Conservation (phyloP, 2,329 filamentous ascomycete species). For the Chalaropsis thielavioides region DNA sequence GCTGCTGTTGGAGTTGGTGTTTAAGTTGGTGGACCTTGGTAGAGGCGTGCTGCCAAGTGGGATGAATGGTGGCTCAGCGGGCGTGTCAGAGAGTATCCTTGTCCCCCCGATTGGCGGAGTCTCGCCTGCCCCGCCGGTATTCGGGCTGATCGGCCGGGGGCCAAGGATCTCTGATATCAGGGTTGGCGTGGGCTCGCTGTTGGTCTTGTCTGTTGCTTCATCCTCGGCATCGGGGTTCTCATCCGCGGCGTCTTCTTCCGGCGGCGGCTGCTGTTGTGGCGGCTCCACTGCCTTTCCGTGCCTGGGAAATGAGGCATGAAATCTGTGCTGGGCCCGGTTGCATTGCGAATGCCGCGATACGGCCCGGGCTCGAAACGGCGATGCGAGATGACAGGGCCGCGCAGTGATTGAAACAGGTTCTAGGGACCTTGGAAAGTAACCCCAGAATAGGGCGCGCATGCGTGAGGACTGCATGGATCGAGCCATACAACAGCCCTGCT, state of each 20-base stretch:
- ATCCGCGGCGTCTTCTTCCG: neutral
- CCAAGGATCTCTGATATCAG: slow-evolving; percentile 5
- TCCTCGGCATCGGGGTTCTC: neutral
- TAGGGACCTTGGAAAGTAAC: neutral
- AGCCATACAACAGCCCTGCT: neutral
- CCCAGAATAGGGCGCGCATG: neutral
- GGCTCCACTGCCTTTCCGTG: slow-evolving; percentile 19
- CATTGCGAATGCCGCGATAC: neutral
- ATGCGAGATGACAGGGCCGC: neutral
- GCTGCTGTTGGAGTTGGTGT: neutral
- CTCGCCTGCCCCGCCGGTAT: neutral
- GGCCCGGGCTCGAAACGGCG: neutral
- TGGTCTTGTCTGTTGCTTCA: neutral
- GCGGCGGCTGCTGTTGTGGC: neutral
- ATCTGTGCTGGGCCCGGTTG: neutral
- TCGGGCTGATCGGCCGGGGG: neutral
- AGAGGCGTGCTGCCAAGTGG: neutral
- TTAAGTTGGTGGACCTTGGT: neutral
- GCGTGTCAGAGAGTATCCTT: neutral
- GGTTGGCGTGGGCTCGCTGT: neutral
- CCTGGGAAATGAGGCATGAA: slow-evolving; percentile 12
- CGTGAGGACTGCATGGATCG: neutral
- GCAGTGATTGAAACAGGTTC: neutral
- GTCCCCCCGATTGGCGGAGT: neutral
- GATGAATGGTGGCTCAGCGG: neutral